Evolutionary conservation across 306 rosid species (phyloP).

Genomic region (Alnus rubra): DNA sequence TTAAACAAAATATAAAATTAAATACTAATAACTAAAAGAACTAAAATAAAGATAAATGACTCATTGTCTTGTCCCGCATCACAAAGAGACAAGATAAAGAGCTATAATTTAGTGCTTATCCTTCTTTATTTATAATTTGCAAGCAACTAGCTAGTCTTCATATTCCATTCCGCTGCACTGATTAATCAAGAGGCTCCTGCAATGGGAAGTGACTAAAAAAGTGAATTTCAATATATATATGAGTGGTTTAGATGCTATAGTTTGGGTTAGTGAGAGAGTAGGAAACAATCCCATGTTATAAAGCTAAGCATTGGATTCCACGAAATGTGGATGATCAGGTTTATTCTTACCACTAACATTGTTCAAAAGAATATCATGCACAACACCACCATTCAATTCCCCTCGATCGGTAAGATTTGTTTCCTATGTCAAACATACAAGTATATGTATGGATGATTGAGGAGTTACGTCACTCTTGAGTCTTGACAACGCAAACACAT

Average conservation of each 20-base stretch:
- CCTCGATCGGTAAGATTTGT: not conserved
- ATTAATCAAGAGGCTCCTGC: too few relatives aligned
- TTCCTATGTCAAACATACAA: not conserved
- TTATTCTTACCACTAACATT: slow-evolving; percentile 31
- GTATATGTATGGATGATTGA: not conserved
- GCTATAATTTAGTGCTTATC: slow-evolving; percentile 20
- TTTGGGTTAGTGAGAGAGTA: slow-evolving; percentile 21
- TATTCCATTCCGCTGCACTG: slow-evolving; percentile 33
- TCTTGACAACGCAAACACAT: not conserved
- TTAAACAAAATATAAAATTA: too few relatives aligned
- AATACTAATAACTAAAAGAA: too few relatives aligned
- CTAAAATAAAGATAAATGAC: too few relatives aligned
- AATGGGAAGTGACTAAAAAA: not conserved
- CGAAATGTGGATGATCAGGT: slow-evolving; percentile 29
- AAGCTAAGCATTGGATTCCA: slow-evolving; percentile 47
- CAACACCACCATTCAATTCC: not conserved
- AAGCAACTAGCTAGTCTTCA: slow-evolving; percentile 17
- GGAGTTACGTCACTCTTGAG: not conserved
- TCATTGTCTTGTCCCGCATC: too few relatives aligned
- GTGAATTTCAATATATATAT: slow-evolving; percentile 2
- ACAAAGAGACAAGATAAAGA: slow-evolving; percentile 24
- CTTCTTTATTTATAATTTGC: slow-evolving; percentile 29
- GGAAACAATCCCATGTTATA: slow-evolving; percentile 22
- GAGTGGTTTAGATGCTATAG: slow-evolving; percentile 30
- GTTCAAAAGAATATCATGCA: slow-evolving; percentile 17